phyloP scores from a whole-genome alignment of 2,329 filamentous ascomycete species.

The Calonectria multiphialidica region DNA sequence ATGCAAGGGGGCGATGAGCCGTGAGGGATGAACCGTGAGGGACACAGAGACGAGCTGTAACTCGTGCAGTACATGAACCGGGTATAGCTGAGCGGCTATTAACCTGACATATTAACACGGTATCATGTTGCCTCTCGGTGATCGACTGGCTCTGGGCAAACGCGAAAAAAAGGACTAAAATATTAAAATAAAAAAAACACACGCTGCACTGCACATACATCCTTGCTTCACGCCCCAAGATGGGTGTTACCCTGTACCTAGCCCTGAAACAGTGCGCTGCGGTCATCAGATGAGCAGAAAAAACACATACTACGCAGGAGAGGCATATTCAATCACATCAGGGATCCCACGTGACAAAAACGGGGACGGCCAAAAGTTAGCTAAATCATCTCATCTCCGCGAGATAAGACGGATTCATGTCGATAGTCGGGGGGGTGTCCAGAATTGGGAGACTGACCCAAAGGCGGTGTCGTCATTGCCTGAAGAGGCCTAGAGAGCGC shows the following conservation, averaged over 20 bases:
- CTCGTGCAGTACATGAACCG: not conserved
- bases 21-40: too few relatives aligned
- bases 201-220: not conserved
- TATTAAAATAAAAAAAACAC: not conserved
- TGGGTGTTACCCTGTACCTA: not conserved
- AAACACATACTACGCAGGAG: not conserved
- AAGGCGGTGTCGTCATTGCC: slow-evolving; percentile 32
- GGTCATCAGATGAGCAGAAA: not conserved
- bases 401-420: slow-evolving; percentile 11
- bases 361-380: not conserved
- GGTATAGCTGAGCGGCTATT: not conserved
- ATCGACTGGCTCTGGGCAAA: not conserved
- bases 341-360: slow-evolving; percentile 1
- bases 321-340: not conserved
- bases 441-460: slow-evolving; percentile 13
- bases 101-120: not conserved
- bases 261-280: not conserved
- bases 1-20: not conserved
- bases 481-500: slow-evolving; percentile 22
- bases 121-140: not conserved
- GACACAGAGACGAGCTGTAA: not conserved
- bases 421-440: not conserved
- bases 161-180: not conserved
- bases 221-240: not conserved
- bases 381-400: slow-evolving; percentile 15